Percentiles rank a stretch among this genome's conserved stretches.
Conservation (phyloP, 768 basidiomycete genomes). For the Amylocystis lapponica region DNA sequence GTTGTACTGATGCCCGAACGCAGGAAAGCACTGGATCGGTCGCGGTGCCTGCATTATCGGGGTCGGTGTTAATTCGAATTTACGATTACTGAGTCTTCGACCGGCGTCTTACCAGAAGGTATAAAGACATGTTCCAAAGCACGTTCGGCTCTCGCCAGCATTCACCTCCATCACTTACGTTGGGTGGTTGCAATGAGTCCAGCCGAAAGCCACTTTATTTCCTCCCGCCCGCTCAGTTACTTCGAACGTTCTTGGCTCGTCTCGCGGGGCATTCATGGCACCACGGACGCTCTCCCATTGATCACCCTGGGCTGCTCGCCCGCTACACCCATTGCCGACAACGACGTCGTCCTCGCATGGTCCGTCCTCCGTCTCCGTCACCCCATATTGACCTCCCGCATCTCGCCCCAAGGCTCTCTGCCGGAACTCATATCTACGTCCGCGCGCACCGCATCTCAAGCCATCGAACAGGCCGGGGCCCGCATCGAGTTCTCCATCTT, state of each 20-base stretch:
- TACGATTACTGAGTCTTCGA: no score
- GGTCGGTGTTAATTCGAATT: no score
- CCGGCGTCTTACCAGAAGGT: no score
- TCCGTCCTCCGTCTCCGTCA: slow-evolving; percentile 1
- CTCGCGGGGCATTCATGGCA: neutral
- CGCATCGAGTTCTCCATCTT: slow-evolving; percentile 1
- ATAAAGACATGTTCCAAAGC: no score
- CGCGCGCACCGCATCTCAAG: neutral
- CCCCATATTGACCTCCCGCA: neutral
- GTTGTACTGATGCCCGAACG: no score
- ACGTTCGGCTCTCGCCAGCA: no score
- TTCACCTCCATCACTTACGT: no score
- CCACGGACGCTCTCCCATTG: neutral
- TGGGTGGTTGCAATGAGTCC: no score
- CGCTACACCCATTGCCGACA: neutral
- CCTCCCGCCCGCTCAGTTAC: neutral
- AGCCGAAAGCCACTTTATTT: neutral
- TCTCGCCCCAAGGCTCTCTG: neutral
- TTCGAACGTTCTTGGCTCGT: neutral
- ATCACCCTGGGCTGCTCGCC: neutral
- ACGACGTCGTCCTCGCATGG: neutral
- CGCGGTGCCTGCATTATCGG: no score
- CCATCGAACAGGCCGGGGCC: neutral
- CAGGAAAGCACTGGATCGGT: no score
- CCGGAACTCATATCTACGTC: neutral